phyloP scores from a whole-genome alignment of 371 early-diverging fungal species.

The Mortierella sp. region DNA sequence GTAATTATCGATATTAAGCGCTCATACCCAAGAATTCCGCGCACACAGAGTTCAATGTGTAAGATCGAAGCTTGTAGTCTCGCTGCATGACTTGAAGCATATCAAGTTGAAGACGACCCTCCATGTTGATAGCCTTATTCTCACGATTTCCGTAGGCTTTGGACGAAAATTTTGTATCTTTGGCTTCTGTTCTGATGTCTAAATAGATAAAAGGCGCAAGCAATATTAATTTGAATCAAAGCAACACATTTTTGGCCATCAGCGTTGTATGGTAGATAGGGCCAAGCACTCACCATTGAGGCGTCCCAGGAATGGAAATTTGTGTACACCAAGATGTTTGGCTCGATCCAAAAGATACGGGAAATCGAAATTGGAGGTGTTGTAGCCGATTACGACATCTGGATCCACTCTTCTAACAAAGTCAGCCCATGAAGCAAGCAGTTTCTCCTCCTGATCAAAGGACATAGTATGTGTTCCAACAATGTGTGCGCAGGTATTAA shows the following conservation, averaged over 20 bases:
- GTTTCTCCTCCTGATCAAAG: constrained; percentile 87
- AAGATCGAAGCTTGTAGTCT: constrained; percentile 98
- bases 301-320: constrained; percentile 93
- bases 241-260: no score
- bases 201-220: background rate
- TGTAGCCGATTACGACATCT: constrained; percentile 99
- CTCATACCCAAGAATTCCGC: constrained; percentile 91
- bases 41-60: constrained; percentile 98
- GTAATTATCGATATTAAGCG: background rate
- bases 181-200: constrained; percentile 76
- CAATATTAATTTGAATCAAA: no score
- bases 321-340: constrained; percentile 75
- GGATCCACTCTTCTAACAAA: constrained; percentile 93
- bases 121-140: constrained; percentile 87
- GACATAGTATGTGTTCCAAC: constrained; percentile 92
- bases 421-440: constrained; percentile 92
- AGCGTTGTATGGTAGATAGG: background rate
- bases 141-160: constrained; percentile 96
- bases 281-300: constrained; percentile 63
- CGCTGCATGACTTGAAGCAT: constrained; percentile 96
- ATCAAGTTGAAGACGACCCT: constrained; percentile 98
- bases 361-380: constrained; percentile 98
- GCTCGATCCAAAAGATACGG: constrained; percentile 98
- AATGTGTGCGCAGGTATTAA: constrained; percentile 92
- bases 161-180: constrained; percentile 89